Evolutionary conservation across 768 basidiomycete species (phyloP), one percentile per base, ranked within the genome.

Genomic region (Russula brevipes): DNA sequence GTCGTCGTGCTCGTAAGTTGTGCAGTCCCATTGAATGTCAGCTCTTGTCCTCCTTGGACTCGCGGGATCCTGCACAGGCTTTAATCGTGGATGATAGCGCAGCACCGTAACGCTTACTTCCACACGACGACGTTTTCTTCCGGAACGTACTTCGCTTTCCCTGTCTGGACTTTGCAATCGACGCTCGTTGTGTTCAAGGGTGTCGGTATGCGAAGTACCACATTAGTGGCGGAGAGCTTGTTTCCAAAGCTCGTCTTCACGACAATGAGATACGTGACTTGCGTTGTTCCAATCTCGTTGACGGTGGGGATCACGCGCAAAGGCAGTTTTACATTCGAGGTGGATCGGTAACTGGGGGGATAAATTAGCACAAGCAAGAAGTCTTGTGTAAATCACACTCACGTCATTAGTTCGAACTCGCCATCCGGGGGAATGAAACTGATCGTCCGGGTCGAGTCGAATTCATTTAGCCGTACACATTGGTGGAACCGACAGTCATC

Each of bases 401-500:
- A 90, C 93, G 85, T 83, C 97, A 99, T 98, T 44, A 99, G 80
- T 74, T 99, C 97, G 69, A 99, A 99, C 74, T 99, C 97, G 33
- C 97, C 97, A 70, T 99, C 97, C 3, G 97, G 97, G 0, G 97
- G 97, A 41, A 98, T 87, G 75, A 98, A 98, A 70, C 89, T 94
- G 75, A 99, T 98, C 1, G 92, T 94, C 49, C 97, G 83, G 59
- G 85, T 88, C 5, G 91, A 87, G 72, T 98, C 95, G 71, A 98
- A 99, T 74, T 95, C 94, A 66, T 91, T 87, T 47, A 99, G 77
- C 62, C 94, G 84, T 30, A 99, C 97, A 72, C 97, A 99, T 74
- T 99, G 97, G 69, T 99, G 97, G 80, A 98, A 98, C 61, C 91
- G 90, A 74, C 96, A 98, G 72, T 99, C 97, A 70, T 99, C 97